phyloP scores from a whole-genome alignment of 1,284 basidiomycete species.

The Leccinum fallax region DNA sequence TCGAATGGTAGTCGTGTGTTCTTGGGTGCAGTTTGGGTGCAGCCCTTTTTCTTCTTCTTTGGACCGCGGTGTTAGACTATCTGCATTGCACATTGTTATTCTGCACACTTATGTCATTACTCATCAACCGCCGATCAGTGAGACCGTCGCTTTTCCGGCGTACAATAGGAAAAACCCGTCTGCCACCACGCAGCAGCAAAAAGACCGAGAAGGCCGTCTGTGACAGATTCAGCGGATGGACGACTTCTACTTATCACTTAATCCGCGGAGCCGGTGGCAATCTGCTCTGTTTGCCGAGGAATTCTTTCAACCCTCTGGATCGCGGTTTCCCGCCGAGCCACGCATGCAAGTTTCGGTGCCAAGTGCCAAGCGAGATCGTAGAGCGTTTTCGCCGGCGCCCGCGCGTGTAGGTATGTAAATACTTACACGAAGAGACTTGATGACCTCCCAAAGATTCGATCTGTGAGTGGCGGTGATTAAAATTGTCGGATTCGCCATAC shows the following conservation, averaged over 20 bases:
- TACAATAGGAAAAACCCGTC: slow-evolving; percentile 35
- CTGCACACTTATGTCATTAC: slow-evolving; percentile 30
- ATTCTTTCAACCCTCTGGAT: slow-evolving; percentile 2
- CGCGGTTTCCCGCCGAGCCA: neutral
- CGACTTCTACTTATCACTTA: neutral
- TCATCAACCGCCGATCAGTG: slow-evolving; percentile 15
- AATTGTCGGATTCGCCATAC: neutral
- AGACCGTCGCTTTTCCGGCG: slow-evolving; percentile 19
- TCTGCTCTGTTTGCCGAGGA: neutral
- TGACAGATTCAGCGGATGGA: neutral
- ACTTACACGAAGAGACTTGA: neutral
- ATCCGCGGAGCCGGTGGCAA: slow-evolving; percentile 1
- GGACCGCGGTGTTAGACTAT: slow-evolving; percentile 23
- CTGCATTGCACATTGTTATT: slow-evolving; percentile 23
- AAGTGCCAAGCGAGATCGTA: slow-evolving; percentile 1
- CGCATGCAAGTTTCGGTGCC: neutral
- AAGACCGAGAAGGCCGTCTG: slow-evolving; percentile 2
- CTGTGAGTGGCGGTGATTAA: slow-evolving; percentile 19
- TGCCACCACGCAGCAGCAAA: neutral
- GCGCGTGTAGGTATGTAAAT: neutral
- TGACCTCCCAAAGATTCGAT: neutral
- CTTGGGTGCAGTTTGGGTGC: neutral
- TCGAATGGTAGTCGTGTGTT: slow-evolving; percentile 38
- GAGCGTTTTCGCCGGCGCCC: neutral
- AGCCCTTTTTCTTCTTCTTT: slow-evolving; percentile 1